A percentile compares a stretch with the other conserved stretches of the same genome.
Evolutionary conservation across 1,139 yeast genomes (phyloP).

Genomic region (Pichia norvegensis): DNA sequence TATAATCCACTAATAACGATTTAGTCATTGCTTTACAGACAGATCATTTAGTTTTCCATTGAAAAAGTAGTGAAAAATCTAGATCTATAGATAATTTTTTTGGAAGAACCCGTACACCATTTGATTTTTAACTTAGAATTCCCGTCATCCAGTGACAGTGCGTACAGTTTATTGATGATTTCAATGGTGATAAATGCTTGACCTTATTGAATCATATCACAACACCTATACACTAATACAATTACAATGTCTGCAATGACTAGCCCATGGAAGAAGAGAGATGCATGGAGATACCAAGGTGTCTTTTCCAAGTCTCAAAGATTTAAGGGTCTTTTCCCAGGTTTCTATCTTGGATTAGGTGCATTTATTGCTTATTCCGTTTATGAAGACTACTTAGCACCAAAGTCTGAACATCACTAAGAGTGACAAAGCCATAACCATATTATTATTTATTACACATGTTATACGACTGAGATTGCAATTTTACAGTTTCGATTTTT

Average conservation of each 20-base stretch:
- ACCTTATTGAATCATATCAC: too few relatives aligned
- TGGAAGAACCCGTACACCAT: background rate
- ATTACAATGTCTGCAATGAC: constrained; percentile 9
- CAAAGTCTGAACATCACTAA: constrained; percentile 31
- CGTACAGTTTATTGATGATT: background rate
- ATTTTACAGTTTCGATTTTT: background rate
- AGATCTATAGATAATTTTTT: too few relatives aligned
- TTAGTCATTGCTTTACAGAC: background rate
- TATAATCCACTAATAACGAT: background rate
- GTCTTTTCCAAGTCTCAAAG: constrained; percentile 67
- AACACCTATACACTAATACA: too few relatives aligned
- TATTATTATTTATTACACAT: background rate
- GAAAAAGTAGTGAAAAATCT: background rate
- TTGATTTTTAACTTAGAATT: too few relatives aligned
- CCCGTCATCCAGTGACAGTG: background rate
- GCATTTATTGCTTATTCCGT: constrained; percentile 63
- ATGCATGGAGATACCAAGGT: constrained; percentile 88
- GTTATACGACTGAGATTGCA: background rate
- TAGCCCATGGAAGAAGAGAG: constrained; percentile 35
- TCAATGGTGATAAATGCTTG: too few relatives aligned
- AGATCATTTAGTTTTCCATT: too few relatives aligned
- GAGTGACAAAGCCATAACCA: background rate
- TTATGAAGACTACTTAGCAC: constrained; percentile 46
- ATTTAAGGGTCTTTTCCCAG: constrained; percentile 73
- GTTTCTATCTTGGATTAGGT: constrained; percentile 71